Conservation (phyloP, 164 flowering plant genomes). For the Hamamelis virginiana region DNA sequence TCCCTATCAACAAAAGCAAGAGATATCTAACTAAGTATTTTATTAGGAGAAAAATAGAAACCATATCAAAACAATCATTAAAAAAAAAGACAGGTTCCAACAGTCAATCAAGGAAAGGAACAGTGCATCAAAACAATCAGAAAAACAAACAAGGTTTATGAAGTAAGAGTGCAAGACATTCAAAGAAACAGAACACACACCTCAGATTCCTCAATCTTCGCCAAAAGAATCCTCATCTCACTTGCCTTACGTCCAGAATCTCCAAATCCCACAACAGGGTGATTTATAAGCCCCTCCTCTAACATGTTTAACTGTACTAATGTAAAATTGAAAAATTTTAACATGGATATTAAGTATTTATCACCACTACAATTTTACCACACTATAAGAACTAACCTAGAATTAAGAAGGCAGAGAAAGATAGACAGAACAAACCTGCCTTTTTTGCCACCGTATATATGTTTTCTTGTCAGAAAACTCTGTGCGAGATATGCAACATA, state of each 20-base stretch:
- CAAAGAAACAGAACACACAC: constrained; percentile 29
- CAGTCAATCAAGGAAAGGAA: not conserved
- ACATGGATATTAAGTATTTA: not conserved
- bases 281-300: constrained; percentile 94
- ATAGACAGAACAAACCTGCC: constrained; percentile 66
- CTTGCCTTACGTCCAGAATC: constrained; percentile 79
- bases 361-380: not conserved
- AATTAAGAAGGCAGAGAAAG: not conserved
- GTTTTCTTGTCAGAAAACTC: constrained; percentile 96
- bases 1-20: too few relatives aligned
- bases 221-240: constrained; percentile 70
- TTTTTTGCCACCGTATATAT: constrained; percentile 91
- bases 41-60: too few relatives aligned
- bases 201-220: constrained; percentile 97
- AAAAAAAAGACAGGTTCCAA: too few relatives aligned
- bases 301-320: constrained; percentile 76
- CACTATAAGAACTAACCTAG: not conserved
- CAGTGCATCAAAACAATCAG: not conserved
- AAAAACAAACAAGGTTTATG: not conserved
- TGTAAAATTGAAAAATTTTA: constrained; percentile 5
- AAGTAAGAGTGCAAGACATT: too few relatives aligned
- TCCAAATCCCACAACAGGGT: constrained; percentile 88
- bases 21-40: too few relatives aligned
- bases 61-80: too few relatives aligned
- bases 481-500: constrained; percentile 82